Evolutionary conservation across 2,329 filamentous ascomycete genomes (phyloP).

Genomic region (Microcyclosporella mali): DNA sequence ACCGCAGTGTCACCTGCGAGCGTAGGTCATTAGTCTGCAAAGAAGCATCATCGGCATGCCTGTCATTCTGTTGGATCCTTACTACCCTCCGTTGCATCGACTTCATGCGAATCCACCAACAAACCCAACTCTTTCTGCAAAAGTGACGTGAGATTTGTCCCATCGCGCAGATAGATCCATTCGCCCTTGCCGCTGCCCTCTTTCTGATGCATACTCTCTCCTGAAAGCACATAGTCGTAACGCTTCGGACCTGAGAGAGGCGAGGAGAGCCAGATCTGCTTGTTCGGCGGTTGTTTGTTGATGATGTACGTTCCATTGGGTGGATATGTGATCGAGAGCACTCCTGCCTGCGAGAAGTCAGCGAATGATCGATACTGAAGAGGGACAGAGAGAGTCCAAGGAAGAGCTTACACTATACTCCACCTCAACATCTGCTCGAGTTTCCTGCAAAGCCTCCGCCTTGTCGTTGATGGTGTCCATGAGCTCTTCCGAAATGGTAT

Average conservation of each 20-base stretch:
- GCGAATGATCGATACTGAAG: neutral
- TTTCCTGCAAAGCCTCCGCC: slow-evolving; percentile 70
- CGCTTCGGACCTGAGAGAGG: slow-evolving; percentile 87
- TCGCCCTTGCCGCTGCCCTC: slow-evolving; percentile 66
- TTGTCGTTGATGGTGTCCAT: slow-evolving; percentile 54
- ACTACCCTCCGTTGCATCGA: slow-evolving; percentile 20
- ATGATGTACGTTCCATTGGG: slow-evolving; percentile 77
- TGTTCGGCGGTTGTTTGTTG: slow-evolving; percentile 98
- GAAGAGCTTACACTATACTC: slow-evolving; percentile 71
- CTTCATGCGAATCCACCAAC: slow-evolving; percentile 41
- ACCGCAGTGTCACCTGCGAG: neutral
- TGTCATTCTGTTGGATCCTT: slow-evolving; percentile 24
- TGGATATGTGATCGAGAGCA: slow-evolving; percentile 68
- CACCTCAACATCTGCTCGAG: slow-evolving; percentile 69
- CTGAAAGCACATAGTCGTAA: slow-evolving; percentile 77
- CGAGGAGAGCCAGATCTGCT: slow-evolving; percentile 93
- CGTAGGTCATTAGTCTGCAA: neutral
- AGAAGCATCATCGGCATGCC: too few relatives aligned
- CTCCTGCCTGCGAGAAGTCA: slow-evolving; percentile 60
- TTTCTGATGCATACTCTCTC: slow-evolving; percentile 71
- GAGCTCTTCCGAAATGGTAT: slow-evolving; percentile 69
- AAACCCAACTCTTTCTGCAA: slow-evolving; percentile 71
- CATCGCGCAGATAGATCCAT: slow-evolving; percentile 86
- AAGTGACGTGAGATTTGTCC: slow-evolving; percentile 65
- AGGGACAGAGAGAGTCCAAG: too few relatives aligned